Evolutionary conservation across 129 eudicot species (phyloP).

Genomic region (Cynara cardunculus): DNA sequence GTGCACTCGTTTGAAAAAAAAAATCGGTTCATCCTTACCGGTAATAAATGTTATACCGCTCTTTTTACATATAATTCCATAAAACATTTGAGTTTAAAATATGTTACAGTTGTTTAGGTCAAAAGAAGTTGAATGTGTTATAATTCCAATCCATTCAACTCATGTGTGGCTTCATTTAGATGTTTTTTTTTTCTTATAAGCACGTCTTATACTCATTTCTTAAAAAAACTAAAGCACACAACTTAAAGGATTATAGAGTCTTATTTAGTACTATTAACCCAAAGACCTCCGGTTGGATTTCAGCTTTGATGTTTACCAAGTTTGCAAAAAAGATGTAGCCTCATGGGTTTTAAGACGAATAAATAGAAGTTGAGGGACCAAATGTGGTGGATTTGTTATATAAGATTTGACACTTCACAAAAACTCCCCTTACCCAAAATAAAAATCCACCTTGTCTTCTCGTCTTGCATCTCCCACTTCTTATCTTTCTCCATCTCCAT

Average conservation of each 20-base stretch:
- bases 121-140: neutral
- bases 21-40: too few species aligned
- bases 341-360: neutral
- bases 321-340: neutral
- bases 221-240: too few species aligned
- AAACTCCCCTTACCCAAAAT: neutral
- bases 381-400: neutral
- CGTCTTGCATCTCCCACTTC: constrained; percentile 23
- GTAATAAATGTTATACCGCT: too few species aligned
- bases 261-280: neutral
- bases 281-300: neutral
- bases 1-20: too few species aligned
- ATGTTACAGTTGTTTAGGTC: too few species aligned
- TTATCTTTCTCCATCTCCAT: constrained; percentile 22
- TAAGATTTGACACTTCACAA: neutral
- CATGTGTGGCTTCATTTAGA: too few species aligned
- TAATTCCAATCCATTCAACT: too few species aligned
- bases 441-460: neutral
- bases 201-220: too few species aligned
- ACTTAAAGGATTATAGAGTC: too few species aligned
- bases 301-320: neutral
- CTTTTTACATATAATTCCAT: too few species aligned
- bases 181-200: too few species aligned
- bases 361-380: constrained; percentile 23
- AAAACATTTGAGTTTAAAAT: neutral